Evolutionary conservation across 169 alveolate genomes (phyloP).

Genomic region (Plasmodium relictum): DNA sequence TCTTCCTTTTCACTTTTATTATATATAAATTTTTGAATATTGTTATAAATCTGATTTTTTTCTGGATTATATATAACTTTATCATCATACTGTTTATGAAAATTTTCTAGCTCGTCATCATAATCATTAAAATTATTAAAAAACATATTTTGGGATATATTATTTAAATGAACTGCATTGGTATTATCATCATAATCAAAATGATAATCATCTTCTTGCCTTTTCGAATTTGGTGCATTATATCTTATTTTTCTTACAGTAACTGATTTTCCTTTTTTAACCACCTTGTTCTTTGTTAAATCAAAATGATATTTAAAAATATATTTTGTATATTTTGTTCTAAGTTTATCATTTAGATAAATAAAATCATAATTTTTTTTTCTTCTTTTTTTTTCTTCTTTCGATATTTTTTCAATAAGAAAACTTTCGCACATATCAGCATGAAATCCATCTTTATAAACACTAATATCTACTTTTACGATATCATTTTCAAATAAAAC

Average conservation of each 20-base stretch:
- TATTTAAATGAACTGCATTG: not conserved
- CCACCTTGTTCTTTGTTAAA: conserved; percentile 25
- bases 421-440: conserved; percentile 87
- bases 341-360: conserved; percentile 39
- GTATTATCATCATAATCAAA: conserved; percentile 41
- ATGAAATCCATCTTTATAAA: conserved; percentile 81
- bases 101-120: conserved; percentile 20
- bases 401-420: conserved; percentile 63
- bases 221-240: conserved; percentile 55
- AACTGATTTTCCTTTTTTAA: conserved; percentile 18
- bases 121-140: not conserved
- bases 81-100: conserved; percentile 45
- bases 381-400: conserved; percentile 48
- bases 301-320: conserved; percentile 54
- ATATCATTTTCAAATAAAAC: conserved; percentile 83
- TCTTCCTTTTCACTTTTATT: not conserved
- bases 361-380: conserved; percentile 51
- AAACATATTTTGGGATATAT: not conserved
- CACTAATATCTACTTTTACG: conserved; percentile 82
- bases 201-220: not conserved
- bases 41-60: conserved; percentile 4
- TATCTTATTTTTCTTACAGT: conserved; percentile 22
- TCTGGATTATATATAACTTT: conserved; percentile 14
- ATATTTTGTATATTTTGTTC: conserved; percentile 34
- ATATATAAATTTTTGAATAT: conserved; percentile 32